Evolutionary conservation across 2,329 filamentous ascomycete species (phyloP), one percentile per base, ranked within the genome.

Genomic region (Monosporascus ibericus): DNA sequence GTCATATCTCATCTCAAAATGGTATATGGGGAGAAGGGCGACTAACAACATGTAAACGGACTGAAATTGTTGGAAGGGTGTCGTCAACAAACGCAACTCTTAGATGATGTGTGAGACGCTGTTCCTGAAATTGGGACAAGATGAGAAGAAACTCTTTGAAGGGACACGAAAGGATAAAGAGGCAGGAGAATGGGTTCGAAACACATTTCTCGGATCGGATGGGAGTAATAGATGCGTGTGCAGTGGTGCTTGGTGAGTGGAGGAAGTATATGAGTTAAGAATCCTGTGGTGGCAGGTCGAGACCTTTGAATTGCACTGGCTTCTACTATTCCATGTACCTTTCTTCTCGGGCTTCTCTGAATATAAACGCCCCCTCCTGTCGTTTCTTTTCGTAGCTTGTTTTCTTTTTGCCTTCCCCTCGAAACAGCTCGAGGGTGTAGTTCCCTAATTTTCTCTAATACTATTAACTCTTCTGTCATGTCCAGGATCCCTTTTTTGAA

Each of bases 251-350:
- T 34, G 11, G 42, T 46, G 39, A 46, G 20, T 46, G 11, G 6
- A 54, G 59, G 53, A 63, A 59, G 58, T 60, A 59, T 44, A 58
- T 55, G 57, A 58, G 55, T 61, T 42, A 60, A 59, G 53, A 62
- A 55, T 61, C 53, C 58, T 56, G 51, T 58, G 55, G 55, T 60
- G 55, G 58, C 55, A 47, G 60, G 62, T 60, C 56, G 55, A 61
- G 56, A 62, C 58, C 57, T 57, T 56, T 58, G 54, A 58, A 64
- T 62, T 62, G 60, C 60, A 63, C 58, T 60, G 55, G 48, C 51
- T 51, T 58, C 59, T 62, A 63, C 57, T 61, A 58, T 58, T 34
- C 53, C 55, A 63, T 60, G 61, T 64, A 64, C 61, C 60, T 63
- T 58, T 60, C 55, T 58, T 52, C 52, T 55, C 49, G 52, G 55